A percentile compares a stretch with the other conserved stretches of the same genome.
Evolutionary conservation across 192 early-diverging fungal species (phyloP).

Genomic region (Backusella morwellensis): DNA sequence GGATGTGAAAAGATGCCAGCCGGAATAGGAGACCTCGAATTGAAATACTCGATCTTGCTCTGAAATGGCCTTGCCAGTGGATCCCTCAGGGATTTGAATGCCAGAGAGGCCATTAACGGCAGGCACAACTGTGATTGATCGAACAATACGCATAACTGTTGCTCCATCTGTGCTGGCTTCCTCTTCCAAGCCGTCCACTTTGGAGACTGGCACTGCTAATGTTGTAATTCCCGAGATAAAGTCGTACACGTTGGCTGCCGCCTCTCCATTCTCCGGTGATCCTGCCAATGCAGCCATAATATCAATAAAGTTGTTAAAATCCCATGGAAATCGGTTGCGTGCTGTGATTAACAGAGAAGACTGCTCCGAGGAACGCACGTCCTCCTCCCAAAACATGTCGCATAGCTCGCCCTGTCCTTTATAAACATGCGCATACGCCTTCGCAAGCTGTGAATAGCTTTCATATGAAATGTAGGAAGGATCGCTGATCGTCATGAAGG

Average conservation of each 20-base stretch:
- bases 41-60: not conserved
- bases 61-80: not conserved
- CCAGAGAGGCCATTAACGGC: not conserved
- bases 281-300: slow-evolving; percentile 19
- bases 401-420: slow-evolving; percentile 17
- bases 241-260: slow-evolving; percentile 20
- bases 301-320: slow-evolving; percentile 12
- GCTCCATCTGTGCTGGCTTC: not conserved
- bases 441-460: slow-evolving; percentile 8
- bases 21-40: slow-evolving; percentile 22
- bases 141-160: not conserved
- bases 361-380: not conserved
- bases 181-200: not conserved
- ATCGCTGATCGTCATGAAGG: slow-evolving; percentile 9
- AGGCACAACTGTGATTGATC: not conserved
- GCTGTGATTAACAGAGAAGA: slow-evolving; percentile 15
- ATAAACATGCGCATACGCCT: not conserved
- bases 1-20: slow-evolving; percentile 21
- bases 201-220: slow-evolving; percentile 1
- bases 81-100: slow-evolving; percentile 6
- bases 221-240: slow-evolving; percentile 4
- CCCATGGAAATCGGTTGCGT: slow-evolving; percentile 11
- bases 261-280: not conserved
- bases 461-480: slow-evolving; percentile 14
- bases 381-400: slow-evolving; percentile 24